Percentiles rank a stretch among this genome's conserved stretches.
These are phyloP conservation scores for Hevea brasiliensis DNA, from an alignment of 345 rosid genomes.

Conservation along the genomic window DNA sequence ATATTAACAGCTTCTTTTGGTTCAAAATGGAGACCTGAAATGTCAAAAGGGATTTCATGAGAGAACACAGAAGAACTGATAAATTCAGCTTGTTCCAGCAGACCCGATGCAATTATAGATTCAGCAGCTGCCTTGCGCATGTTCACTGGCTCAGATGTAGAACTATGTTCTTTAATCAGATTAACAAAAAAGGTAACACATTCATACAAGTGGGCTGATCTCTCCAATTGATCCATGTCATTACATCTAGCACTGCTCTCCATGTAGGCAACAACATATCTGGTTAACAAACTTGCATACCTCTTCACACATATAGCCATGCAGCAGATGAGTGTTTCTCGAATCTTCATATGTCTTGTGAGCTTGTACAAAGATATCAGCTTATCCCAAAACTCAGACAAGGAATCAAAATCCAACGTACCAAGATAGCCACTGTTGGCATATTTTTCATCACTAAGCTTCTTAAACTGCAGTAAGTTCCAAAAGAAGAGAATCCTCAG, in stretches of 20 bases:
- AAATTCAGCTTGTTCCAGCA: conserved; percentile 75
- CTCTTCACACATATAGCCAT: conserved; percentile 73
- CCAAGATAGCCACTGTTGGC: conserved; percentile 49
- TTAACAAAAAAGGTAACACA: conserved; percentile 51
- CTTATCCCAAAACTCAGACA: conserved; percentile 63
- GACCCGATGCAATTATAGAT: conserved; percentile 77
- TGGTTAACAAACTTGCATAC: conserved; percentile 40
- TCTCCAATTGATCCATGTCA: conserved; percentile 33
- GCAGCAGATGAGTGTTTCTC: conserved; percentile 73
- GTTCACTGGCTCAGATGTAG: conserved; percentile 75
- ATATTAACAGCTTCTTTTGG: conserved; percentile 38
- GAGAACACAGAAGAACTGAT: conserved; percentile 51
- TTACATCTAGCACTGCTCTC: conserved; percentile 19
- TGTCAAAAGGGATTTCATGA: conserved; percentile 34
- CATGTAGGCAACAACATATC: conserved; percentile 27
- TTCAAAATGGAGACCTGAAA: conserved; percentile 23
- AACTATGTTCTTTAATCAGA: conserved; percentile 65
- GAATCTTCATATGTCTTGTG: conserved; percentile 61
- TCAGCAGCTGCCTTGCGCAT: conserved; percentile 83
- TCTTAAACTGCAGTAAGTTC: conserved; percentile 68
- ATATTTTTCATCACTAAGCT: conserved; percentile 25
- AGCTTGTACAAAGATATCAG: conserved; percentile 51
- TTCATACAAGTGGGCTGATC: conserved; percentile 40
- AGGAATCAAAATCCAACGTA: conserved; percentile 51
- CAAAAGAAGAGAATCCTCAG: conserved; percentile 75